Evolutionary conservation across 2,329 filamentous ascomycete genomes (phyloP).

Genomic region (Dothiorella sarmentorum): DNA sequence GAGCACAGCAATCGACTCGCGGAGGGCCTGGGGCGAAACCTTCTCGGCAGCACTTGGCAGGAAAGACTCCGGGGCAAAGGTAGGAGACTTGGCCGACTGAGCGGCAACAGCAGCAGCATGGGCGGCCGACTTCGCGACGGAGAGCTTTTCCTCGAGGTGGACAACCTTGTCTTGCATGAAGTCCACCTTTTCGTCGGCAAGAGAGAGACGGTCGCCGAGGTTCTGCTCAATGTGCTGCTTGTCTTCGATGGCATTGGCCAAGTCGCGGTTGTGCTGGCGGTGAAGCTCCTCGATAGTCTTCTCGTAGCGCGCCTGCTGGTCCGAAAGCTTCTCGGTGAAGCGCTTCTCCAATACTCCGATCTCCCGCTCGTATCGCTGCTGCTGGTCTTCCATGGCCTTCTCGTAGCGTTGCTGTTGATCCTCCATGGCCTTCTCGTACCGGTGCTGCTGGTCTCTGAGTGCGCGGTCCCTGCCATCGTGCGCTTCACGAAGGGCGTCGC

Average conservation of each 20-base stretch:
- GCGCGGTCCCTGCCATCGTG: conserved; percentile 52
- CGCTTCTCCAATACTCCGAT: conserved; percentile 41
- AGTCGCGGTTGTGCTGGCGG: conserved; percentile 58
- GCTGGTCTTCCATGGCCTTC: conserved; percentile 28
- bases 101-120: conserved; percentile 73
- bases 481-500: conserved; percentile 55
- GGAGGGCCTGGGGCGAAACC: conserved; percentile 89
- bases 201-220: conserved; percentile 72
- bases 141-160: conserved; percentile 85
- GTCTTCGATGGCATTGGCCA: conserved; percentile 75
- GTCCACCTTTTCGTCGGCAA: conserved; percentile 80
- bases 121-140: conserved; percentile 84
- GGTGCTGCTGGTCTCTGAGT: conserved; percentile 55
- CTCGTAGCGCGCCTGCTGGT: conserved; percentile 56
- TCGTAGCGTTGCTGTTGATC: conserved; percentile 32
- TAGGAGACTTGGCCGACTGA: conserved; percentile 47
- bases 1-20: conserved; percentile 92
- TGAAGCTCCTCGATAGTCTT: conserved; percentile 68
- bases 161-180: conserved; percentile 81
- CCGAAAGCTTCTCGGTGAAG: conserved; percentile 34
- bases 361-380: conserved; percentile 46
- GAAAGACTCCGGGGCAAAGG: conserved; percentile 30
- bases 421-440: conserved; percentile 41
- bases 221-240: conserved; percentile 75
- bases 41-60: conserved; percentile 65